Conservation (phyloP, 345 rosid genomes). For the Cardiospermum halicacabum region DNA sequence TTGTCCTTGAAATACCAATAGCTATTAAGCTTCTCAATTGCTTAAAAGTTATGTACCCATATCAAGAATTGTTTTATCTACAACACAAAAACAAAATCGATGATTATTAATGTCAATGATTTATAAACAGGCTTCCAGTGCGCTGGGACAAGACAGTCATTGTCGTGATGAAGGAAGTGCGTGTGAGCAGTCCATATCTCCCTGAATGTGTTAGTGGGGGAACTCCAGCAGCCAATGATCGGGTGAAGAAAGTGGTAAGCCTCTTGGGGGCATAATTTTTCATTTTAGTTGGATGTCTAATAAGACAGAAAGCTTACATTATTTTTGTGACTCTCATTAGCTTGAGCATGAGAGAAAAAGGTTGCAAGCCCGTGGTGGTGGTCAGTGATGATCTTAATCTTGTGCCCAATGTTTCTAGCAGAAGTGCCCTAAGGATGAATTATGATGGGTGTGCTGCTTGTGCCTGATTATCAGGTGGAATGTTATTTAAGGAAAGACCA, state of each 20-base stretch:
- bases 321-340: conserved; percentile 23
- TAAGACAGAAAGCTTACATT: conserved; percentile 2
- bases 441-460: conserved; percentile 16
- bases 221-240: conserved; percentile 89
- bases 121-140: conserved; percentile 79
- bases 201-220: conserved; percentile 89
- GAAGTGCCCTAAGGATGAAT: conserved; percentile 13
- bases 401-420: conserved; percentile 4
- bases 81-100: not conserved
- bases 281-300: not conserved
- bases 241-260: conserved; percentile 97
- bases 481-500: conserved; percentile 8
- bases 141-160: conserved; percentile 92
- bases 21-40: not conserved
- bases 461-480: not conserved
- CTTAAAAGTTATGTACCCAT: not conserved
- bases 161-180: conserved; percentile 89
- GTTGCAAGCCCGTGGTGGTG: conserved; percentile 43
- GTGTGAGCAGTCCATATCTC: conserved; percentile 83
- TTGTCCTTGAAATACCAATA: not conserved
- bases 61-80: not conserved
- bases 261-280: conserved; percentile 3
- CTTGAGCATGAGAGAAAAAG: conserved; percentile 66
- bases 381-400: conserved; percentile 28
- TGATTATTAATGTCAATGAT: conserved; percentile 4